phyloP scores from a whole-genome alignment of 768 basidiomycete genomes.

The Vararia minispora region DNA sequence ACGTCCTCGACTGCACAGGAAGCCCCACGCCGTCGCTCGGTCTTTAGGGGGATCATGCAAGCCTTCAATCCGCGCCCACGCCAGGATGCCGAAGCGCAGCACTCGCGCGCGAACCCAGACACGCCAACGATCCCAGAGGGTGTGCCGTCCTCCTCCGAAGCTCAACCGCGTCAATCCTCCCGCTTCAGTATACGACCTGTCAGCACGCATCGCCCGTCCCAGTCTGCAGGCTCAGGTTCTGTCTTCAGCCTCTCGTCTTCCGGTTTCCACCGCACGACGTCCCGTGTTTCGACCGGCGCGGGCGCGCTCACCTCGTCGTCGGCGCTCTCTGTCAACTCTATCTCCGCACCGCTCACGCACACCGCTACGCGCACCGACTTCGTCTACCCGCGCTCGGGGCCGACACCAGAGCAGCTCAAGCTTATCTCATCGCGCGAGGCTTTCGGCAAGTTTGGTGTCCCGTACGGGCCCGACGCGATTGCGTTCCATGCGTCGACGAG shows the following conservation, averaged over 20 bases:
- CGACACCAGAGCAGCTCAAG: conserved; percentile 53
- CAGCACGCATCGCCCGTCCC: conserved; percentile 22
- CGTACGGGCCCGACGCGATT: conserved; percentile 66
- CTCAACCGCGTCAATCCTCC: background rate
- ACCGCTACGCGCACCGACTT: conserved; percentile 64
- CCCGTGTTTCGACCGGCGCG: conserved; percentile 32
- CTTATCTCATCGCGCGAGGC: conserved; percentile 59
- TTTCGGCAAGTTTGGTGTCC: conserved; percentile 59
- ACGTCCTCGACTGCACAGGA: background rate
- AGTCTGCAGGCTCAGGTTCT: conserved; percentile 27
- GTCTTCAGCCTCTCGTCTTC: conserved; percentile 21
- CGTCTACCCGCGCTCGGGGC: conserved; percentile 50
- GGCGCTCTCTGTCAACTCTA: conserved; percentile 58
- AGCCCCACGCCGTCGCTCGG: conserved; percentile 27
- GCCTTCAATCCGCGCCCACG: conserved; percentile 9
- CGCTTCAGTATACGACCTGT: conserved; percentile 1
- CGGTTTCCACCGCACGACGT: conserved; percentile 34
- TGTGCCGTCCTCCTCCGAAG: conserved; percentile 1
- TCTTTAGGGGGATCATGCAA: conserved; percentile 26
- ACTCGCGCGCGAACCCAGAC: background rate
- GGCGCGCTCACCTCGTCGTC: conserved; percentile 47
- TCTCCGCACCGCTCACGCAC: conserved; percentile 67
- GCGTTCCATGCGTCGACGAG: conserved; percentile 47
- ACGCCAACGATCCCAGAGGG: too few species aligned
- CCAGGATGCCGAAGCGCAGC: background rate